A percentile compares a stretch with the other conserved stretches of the same genome.
Evolutionary conservation across 495 filamentous ascomycete genomes (phyloP).

Genomic region (Penicillium nucicola): DNA sequence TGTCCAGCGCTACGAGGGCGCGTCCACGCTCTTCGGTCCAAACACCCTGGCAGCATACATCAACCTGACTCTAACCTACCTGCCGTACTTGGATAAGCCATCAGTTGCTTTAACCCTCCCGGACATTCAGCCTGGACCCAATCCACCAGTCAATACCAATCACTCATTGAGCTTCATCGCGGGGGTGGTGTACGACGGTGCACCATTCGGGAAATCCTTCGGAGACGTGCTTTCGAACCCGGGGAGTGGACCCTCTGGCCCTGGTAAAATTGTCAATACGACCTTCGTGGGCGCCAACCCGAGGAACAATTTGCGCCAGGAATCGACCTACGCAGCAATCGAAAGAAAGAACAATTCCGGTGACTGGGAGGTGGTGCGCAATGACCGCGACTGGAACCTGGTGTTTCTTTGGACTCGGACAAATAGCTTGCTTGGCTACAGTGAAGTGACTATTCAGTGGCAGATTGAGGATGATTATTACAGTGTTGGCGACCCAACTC

Average conservation of each 20-base stretch:
- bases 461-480: slow-evolving; percentile 61
- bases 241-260: slow-evolving; percentile 43
- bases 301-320: slow-evolving; percentile 77
- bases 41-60: slow-evolving; percentile 88
- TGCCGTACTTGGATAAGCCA: slow-evolving; percentile 60
- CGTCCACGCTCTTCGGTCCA: slow-evolving; percentile 91
- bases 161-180: slow-evolving; percentile 77
- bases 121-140: slow-evolving; percentile 51
- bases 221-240: slow-evolving; percentile 70
- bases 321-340: slow-evolving; percentile 75
- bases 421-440: slow-evolving; percentile 67
- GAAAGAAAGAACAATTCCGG: slow-evolving; percentile 56
- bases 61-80: slow-evolving; percentile 70
- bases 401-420: slow-evolving; percentile 64
- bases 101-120: slow-evolving; percentile 44
- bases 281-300: slow-evolving; percentile 89
- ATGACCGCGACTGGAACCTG: slow-evolving; percentile 27
- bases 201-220: slow-evolving; percentile 68
- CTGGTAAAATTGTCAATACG: slow-evolving; percentile 56
- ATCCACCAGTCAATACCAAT: slow-evolving; percentile 81
- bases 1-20: slow-evolving; percentile 92
- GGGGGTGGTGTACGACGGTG: slow-evolving; percentile 71
- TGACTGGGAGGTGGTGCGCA: slow-evolving; percentile 61
- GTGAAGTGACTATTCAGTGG: slow-evolving; percentile 79
- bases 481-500: slow-evolving; percentile 30